Base-by-base conservation (phyloP, 257 asterid genomes). In the Capsicum chinense region DNA sequence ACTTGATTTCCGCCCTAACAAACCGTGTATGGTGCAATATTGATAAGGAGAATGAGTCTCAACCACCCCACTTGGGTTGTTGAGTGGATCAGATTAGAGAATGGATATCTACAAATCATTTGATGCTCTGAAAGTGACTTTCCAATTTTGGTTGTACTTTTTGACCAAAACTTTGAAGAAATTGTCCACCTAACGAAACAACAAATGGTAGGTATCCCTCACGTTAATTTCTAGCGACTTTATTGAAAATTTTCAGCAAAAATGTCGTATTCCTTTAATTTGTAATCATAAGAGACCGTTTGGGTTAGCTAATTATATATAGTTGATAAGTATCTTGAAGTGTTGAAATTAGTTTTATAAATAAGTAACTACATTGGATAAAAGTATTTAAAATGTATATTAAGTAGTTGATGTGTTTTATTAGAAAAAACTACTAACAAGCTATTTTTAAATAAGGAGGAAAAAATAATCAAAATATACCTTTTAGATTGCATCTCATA, bases 41-140 rank as follows among this genome's bases (percentile, higher is more conserved):
- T 76, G 8, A 7, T 52, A 6, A 14, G 47, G 42, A 76, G 81
- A 76, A 76, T 26, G 47, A 52, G 63, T 76, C 63, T 52, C 81
- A 76, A 76, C 81, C 63, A 76, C 63, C 62, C 26, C 81, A 76
- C 63, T 76, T 76, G 15, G 81, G 63, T 52, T 13, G 81, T 76
- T 76, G 60, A 76, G 81, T 52, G 63, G 81, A 21, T 74, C 14
- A 21, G 37, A 26, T 11, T 0, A 66, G 5, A 66, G 5, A 26
- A 14, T 2, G 4, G 7, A 50, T 26, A 76, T 21, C 47, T 52
- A 52, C 60, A 7, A 76, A 52, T 76, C 63, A 52, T 76, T 1
- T 76, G 73, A 66, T 12, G n/a, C 62, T 26, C 50, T 52, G 81
- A 76, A 76, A 52, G 17, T 50, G 81, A 76, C 81, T 52, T 76